A percentile compares a stretch with the other conserved stretches of the same genome.
Evolutionary conservation across 1,139 yeast species (phyloP).

Genomic region (Hyphopichia khmerensis): DNA sequence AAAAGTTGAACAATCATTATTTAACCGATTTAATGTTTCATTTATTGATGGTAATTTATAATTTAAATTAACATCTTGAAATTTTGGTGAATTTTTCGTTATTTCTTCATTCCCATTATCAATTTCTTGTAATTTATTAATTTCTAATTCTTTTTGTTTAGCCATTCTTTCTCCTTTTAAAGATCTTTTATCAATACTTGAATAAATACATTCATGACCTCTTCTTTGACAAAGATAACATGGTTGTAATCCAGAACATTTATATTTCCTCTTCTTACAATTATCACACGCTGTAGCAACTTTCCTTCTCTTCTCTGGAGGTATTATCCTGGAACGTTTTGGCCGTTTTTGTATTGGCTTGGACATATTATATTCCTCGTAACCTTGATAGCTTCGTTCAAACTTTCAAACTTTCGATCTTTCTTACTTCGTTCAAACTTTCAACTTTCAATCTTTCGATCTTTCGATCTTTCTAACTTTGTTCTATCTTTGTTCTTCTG

Average conservation of each 20-base stretch:
- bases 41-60: not conserved
- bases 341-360: not conserved
- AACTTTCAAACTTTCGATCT: no score
- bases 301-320: slow-evolving; percentile 10
- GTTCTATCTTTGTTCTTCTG: no score
- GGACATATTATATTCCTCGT: not conserved
- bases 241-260: slow-evolving; percentile 12
- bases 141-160: not conserved
- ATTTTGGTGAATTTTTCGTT: no score
- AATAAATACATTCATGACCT: slow-evolving; percentile 10
- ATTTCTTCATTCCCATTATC: no score
- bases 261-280: slow-evolving; percentile 12
- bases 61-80: no score
- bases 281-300: slow-evolving; percentile 13
- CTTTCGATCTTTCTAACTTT: no score
- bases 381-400: no score
- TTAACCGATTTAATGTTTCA: not conserved
- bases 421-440: no score
- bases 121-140: no score
- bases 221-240: slow-evolving; percentile 10
- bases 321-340: not conserved
- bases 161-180: slow-evolving; percentile 27
- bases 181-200: slow-evolving; percentile 9
- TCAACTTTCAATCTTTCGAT: no score
- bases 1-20: not conserved